These are phyloP conservation scores for Lathyrus sativus DNA, from an alignment of 306 rosid species.

Conservation along the genomic window DNA sequence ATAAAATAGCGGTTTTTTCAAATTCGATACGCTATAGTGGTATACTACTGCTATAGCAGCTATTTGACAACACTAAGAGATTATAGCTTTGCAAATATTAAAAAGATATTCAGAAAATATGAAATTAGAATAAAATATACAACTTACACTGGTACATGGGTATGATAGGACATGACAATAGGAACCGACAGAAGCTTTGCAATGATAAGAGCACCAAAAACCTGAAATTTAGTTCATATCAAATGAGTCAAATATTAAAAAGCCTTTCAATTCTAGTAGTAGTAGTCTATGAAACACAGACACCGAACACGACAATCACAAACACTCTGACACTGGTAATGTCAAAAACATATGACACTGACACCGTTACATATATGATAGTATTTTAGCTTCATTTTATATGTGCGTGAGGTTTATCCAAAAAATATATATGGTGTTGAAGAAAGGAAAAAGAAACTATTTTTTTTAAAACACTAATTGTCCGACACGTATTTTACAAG, in stretches of 20 bases:
- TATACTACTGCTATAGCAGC: neutral
- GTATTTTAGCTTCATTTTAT: no score
- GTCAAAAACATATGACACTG: no score
- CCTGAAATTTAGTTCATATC: constrained; percentile 35
- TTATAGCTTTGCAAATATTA: constrained; percentile 15
- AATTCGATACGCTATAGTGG: neutral
- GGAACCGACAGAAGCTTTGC: constrained; percentile 50
- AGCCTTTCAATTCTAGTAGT: no score
- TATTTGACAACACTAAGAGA: constrained; percentile 4
- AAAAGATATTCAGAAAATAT: neutral
- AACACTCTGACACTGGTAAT: no score
- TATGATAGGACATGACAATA: constrained; percentile 85
- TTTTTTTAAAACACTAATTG: no score
- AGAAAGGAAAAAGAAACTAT: no score
- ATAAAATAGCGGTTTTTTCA: neutral
- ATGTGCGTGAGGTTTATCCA: no score
- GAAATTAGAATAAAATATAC: constrained; percentile 18
- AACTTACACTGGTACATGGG: constrained; percentile 98
- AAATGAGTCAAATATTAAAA: neutral
- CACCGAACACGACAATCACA: no score
- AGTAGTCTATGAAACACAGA: no score
- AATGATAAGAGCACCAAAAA: constrained; percentile 45
- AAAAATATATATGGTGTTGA: no score
- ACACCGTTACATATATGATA: no score
- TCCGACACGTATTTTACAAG: no score